Base-by-base conservation (phyloP, 2,329 filamentous ascomycete species). In the Aspergillus calidoustus region DNA sequence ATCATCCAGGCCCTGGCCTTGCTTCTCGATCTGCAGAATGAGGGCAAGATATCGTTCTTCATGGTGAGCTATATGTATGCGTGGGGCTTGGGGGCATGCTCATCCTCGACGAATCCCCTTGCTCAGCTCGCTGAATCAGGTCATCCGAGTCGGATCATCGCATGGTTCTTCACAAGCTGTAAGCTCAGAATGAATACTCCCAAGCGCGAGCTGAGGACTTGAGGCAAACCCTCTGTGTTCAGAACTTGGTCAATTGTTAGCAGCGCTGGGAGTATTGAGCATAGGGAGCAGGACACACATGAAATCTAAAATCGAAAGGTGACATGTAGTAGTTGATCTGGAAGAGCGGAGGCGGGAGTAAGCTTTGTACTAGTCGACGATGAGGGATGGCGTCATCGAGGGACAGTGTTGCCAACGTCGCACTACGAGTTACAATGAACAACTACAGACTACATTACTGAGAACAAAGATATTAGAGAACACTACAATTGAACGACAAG, bases 401-500 rank as follows among this genome's bases (percentile, higher is more conserved):
- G 13, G 11, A 11, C 34, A 41, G 4, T 41, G 3, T 41, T 41
- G 34, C 34, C 11, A 41, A 5, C 11, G 13, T 8, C n/a, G 15
- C 34, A 28, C 4, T 28, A 28, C 25, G 25, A 28, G 25, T 28
- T 41, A 41, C 34, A 15, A 15, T 41, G 34, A 41, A 6, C 4
- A 15, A 41, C 34, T 5, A 15, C 5, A 41, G 34, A 41, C 11
- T 15, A 41, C 11, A 15, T 41, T 41, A 41, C 34, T 41, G 34
- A 41, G 11, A 5, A 41, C 34, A 4, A 41, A 41, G n/a, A 25
- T n/a, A 47, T 22, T 13, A 46, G 15, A 41, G 25, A 28, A 11
- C 5, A 49, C 59, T 57, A 49, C 59, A 57, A 49, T 57, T 61
- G 48, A 53, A 30, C 28, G 49, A 59, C 43, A 50, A 51, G 54